Base-by-base conservation (phyloP, 805 yeast species). In the Lachancea sp. region DNA sequence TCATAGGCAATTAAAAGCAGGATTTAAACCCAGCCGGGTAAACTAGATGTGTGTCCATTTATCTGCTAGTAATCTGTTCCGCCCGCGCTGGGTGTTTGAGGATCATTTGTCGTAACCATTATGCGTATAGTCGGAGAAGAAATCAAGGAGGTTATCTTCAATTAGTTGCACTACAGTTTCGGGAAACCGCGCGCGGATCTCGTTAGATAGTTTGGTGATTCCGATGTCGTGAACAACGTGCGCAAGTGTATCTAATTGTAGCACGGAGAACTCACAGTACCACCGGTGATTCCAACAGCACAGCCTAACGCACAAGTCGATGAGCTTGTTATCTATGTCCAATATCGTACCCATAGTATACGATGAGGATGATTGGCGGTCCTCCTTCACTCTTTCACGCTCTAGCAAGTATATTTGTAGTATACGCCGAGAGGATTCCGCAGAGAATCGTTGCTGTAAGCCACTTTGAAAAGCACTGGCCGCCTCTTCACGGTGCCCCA, bases 281-380 rank as follows among this genome's bases (percentile, higher is more conserved):
- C 98, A 92, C 56, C 98, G 77, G 62, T 89, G 97, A 57, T 87
- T 83, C 97, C 97, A 94, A n/a, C 92, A 95, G n/a, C 82, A 67
- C 39, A 92, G 67, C 53, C 83, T 83, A 25, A 89, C 85, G 42
- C 79, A 64, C 17, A 81, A 66, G 42, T 82, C 87, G 44, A 89
- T 68, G 9, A 86, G 76, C 47, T 71, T 69, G 37, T 70, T 74
- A 54, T 79, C 77, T n/a, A 60, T 40, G 17, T 52, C 61, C 25
- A 52, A 49, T 8, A 57, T 43, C 26, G 54, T 49, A 7, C 51
- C 61, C 46, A 57, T 62, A 53, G 46, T 65, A 43, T 57, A 71
- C 46, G 54, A 47, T 8, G 63, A 50, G 3, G 60, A 48, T 38
- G 50, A 48, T 8, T 48, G 47, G 40, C 45, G 44, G 48, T 46